A percentile compares a stretch with the other conserved stretches of the same genome.
Conservation (phyloP, 192 early-diverging fungal species). For the Entomortierella chlamydospora region DNA sequence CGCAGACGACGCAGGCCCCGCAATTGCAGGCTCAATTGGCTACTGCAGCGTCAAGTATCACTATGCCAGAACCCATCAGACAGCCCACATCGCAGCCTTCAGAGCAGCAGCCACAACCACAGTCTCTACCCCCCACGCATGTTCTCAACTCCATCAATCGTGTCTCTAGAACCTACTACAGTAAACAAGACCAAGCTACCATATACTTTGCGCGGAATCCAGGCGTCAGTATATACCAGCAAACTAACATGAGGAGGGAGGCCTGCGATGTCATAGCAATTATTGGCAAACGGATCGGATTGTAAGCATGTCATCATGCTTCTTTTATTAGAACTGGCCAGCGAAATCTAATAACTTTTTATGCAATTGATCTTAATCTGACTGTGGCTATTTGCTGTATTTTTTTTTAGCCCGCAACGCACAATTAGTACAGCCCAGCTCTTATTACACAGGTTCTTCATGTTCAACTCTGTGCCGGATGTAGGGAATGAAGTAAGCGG, state of each 20-base stretch:
- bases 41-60: neutral
- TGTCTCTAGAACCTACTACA: constrained; percentile 50
- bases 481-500: constrained; percentile 60
- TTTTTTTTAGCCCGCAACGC: constrained; percentile 61
- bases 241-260: constrained; percentile 48
- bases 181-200: constrained; percentile 38
- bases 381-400: too few species aligned
- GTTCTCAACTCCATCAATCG: constrained; percentile 48
- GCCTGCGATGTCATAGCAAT: constrained; percentile 64
- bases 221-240: constrained; percentile 28
- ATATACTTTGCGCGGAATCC: constrained; percentile 34
- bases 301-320: constrained; percentile 56
- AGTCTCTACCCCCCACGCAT: neutral
- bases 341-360: too few species aligned
- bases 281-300: constrained; percentile 66
- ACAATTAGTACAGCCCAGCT: constrained; percentile 70
- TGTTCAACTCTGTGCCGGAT: constrained; percentile 63
- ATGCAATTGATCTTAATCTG: too few species aligned
- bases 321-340: neutral
- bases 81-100: neutral
- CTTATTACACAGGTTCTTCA: constrained; percentile 66
- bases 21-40: neutral
- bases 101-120: constrained; percentile 5
- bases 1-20: neutral
- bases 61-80: constrained; percentile 12